Conservation (phyloP, 306 rosid genomes). For the Sicyos edulis region DNA sequence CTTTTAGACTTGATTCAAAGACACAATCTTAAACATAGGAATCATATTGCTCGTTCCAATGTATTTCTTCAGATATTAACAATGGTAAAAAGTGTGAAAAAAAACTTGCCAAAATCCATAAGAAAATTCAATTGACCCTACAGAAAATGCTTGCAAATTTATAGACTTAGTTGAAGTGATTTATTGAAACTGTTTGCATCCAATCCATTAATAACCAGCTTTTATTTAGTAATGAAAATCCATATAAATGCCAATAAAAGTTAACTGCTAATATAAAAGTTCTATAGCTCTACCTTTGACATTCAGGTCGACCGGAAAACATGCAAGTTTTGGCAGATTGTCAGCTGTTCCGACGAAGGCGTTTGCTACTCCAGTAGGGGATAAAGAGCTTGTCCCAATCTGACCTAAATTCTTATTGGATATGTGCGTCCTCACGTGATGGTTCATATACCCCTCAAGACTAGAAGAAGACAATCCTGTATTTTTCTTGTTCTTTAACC, state of each 20-base stretch:
- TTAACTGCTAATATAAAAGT: slow-evolving; percentile 1
- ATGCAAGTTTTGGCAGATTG: slow-evolving; percentile 48
- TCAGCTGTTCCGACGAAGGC: slow-evolving; percentile 46
- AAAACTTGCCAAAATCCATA: neutral
- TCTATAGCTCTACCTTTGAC: slow-evolving; percentile 51
- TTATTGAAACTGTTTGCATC: neutral
- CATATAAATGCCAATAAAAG: neutral
- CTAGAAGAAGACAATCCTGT: slow-evolving; percentile 50
- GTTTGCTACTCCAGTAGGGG: slow-evolving; percentile 57
- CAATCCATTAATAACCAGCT: neutral
- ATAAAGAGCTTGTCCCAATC: slow-evolving; percentile 69
- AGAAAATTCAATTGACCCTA: neutral
- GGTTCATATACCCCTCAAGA: slow-evolving; percentile 64
- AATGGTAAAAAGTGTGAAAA: neutral
- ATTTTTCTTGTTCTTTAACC: slow-evolving; percentile 66
- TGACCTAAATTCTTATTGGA: slow-evolving; percentile 72
- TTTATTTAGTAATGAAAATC: neutral
- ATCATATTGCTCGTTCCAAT: neutral
- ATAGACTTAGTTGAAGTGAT: neutral
- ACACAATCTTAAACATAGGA: neutral
- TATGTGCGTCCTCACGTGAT: slow-evolving; percentile 50
- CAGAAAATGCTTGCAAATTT: neutral
- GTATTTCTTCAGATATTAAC: neutral
- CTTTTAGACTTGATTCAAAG: neutral
- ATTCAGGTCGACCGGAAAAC: slow-evolving; percentile 78